phyloP scores from a whole-genome alignment of 2,329 filamentous ascomycete genomes.

The Talaromyces sp. region DNA sequence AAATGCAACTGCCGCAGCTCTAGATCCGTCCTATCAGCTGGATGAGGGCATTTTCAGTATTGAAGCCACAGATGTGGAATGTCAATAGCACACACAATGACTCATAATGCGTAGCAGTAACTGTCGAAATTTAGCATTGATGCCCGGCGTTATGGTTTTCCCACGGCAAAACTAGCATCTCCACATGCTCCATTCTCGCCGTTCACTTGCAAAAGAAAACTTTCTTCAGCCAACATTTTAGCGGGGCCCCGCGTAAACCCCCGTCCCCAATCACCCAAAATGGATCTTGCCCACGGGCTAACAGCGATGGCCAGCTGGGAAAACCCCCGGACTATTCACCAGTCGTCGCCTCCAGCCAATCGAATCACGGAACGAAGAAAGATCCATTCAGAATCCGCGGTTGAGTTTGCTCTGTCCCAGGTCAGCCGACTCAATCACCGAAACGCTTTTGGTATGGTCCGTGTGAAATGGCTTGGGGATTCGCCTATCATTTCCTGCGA shows the following conservation, averaged over 20 bases:
- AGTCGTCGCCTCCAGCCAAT: not conserved
- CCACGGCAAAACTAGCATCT: slow-evolving; percentile 1
- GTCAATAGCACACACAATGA: not conserved
- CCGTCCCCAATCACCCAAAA: not conserved
- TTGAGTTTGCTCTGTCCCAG: not conserved
- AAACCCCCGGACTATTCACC: not conserved
- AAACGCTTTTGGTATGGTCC: not conserved
- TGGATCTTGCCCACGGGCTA: not conserved
- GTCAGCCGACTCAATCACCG: slow-evolving; percentile 1
- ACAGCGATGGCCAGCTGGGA: not conserved
- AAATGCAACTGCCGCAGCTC: not conserved
- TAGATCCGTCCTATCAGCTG: not conserved
- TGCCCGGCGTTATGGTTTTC: not conserved
- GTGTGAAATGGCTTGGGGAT: not conserved
- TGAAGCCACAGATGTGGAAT: not conserved
- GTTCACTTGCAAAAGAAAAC: not conserved
- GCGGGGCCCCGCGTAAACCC: not conserved
- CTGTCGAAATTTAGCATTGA: not conserved
- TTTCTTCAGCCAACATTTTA: not conserved
- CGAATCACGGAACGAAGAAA: not conserved
- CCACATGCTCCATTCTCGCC: not conserved
- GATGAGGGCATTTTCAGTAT: not conserved
- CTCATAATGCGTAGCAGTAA: not conserved
- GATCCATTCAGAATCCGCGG: not conserved
- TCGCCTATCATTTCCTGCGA: not conserved